A percentile compares a stretch with the other conserved stretches of the same genome.
phyloP scores from a whole-genome alignment of 495 filamentous ascomycete species.

The Haplographium delicatum region DNA sequence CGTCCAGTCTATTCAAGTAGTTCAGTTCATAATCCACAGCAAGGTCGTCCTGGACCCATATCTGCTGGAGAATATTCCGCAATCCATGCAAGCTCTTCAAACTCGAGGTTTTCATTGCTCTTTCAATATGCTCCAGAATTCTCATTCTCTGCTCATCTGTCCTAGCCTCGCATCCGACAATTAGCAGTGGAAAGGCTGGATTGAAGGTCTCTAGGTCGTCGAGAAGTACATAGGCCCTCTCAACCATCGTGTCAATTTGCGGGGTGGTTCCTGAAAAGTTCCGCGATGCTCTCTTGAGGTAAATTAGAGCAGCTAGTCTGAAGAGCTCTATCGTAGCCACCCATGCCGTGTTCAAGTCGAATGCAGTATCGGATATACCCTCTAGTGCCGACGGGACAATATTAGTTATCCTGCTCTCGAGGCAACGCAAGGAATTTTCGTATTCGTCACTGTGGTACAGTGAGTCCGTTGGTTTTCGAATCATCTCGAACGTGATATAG shows the following conservation, averaged over 20 bases:
- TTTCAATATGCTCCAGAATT: conserved; percentile 29
- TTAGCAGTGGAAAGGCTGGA: conserved; percentile 33
- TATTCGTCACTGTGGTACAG: conserved; percentile 14
- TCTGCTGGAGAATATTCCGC: conserved; percentile 26
- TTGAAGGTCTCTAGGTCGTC: conserved; percentile 24
- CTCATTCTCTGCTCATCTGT: conserved; percentile 30
- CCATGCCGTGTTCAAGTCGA: conserved; percentile 9
- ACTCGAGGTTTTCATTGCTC: conserved; percentile 23
- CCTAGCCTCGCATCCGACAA: conserved; percentile 35
- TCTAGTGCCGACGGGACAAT: conserved; percentile 2
- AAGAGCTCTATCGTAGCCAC: conserved; percentile 25
- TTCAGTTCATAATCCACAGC: conserved; percentile 24
- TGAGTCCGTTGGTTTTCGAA: conserved; percentile 11
- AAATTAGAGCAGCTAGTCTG: conserved; percentile 29
- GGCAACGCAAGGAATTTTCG: conserved; percentile 22
- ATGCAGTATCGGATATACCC: not conserved
- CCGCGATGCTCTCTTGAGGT: conserved; percentile 27
- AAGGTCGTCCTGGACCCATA: conserved; percentile 37
- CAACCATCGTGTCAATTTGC: conserved; percentile 21
- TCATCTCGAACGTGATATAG: conserved; percentile 8
- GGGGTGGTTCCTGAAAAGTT: conserved; percentile 19
- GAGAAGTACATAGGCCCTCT: conserved; percentile 24
- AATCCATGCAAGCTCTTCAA: conserved; percentile 28
- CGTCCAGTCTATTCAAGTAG: conserved; percentile 29
- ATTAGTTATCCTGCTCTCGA: conserved; percentile 23